These are phyloP conservation scores for Populus davidiana DNA, from an alignment of 345 rosid genomes.

Conservation along the genomic window DNA sequence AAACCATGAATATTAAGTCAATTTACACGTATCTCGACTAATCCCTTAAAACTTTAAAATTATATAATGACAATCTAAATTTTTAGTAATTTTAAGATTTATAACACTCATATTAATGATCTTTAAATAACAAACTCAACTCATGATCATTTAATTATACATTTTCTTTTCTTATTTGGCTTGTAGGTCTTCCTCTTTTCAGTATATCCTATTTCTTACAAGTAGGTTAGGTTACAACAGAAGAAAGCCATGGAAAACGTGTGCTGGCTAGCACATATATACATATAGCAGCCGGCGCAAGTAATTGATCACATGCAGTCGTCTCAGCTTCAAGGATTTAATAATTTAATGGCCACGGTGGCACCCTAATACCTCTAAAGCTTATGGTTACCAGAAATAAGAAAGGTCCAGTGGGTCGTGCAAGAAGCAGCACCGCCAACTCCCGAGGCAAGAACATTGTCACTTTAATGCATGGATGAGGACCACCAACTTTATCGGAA, in stretches of 20 bases:
- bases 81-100: rapidly evolving
- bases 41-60: rapidly evolving
- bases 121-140: too few relatives aligned
- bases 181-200: neutral
- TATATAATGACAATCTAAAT: too few relatives aligned
- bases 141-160: rapidly evolving
- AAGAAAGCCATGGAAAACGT: neutral
- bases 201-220: neutral
- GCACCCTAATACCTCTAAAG: neutral
- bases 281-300: neutral
- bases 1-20: rapidly evolving
- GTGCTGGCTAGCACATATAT: neutral
- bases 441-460: neutral
- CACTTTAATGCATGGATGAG: neutral
- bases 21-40: too few relatives aligned
- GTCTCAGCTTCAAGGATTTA: neutral
- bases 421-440: neutral
- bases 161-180: neutral
- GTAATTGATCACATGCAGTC: neutral
- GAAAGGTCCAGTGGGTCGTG: neutral
- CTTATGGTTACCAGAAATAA: neutral
- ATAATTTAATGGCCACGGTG: neutral
- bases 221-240: neutral
- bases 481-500: neutral
- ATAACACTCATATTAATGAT: too few relatives aligned